phyloP scores from a whole-genome alignment of 2,329 filamentous ascomycete species.

The Penicillium digitatum region DNA sequence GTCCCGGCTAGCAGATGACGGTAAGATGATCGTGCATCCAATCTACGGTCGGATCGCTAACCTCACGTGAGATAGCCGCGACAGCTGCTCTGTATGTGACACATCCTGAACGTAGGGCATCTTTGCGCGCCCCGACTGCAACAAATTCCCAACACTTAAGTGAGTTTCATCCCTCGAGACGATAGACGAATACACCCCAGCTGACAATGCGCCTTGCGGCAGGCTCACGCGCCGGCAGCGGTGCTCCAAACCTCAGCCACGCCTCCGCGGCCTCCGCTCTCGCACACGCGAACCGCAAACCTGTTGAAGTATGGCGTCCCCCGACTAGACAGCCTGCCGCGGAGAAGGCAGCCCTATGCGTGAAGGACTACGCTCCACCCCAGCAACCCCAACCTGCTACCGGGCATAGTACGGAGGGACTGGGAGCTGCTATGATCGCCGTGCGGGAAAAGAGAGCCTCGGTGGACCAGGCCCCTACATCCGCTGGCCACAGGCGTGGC shows the following conservation, averaged over 20 bases:
- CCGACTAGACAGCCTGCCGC: constrained; percentile 60
- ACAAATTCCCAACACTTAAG: constrained; percentile 19
- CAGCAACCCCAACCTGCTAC: constrained; percentile 36
- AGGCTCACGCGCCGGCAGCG: constrained; percentile 40
- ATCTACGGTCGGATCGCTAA: constrained; percentile 6
- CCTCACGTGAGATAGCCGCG: constrained; percentile 46
- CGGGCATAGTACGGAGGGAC: constrained; percentile 60
- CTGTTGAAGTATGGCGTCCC: constrained; percentile 60
- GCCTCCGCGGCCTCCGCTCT: constrained; percentile 70
- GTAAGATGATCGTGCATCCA: constrained; percentile 22
- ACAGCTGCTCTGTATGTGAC: constrained; percentile 58
- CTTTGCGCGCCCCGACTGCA: constrained; percentile 22
- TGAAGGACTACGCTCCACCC: constrained; percentile 54
- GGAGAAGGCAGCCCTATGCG: constrained; percentile 55
- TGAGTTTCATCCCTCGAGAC: constrained; percentile 13
- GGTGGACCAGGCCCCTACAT: constrained; percentile 9
- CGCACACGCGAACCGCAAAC: constrained; percentile 65
- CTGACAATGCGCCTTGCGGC: constrained; percentile 5
- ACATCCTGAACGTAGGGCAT: constrained; percentile 37
- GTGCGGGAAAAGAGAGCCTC: constrained; percentile 27
- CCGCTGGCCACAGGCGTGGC: constrained; percentile 17
- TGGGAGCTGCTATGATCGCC: constrained; percentile 71
- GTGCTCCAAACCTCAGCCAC: constrained; percentile 56
- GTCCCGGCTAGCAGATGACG: constrained; percentile 34
- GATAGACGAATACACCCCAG: not conserved